Evolutionary conservation across 352 stramenopile species (phyloP).

Genomic region (Elongisporangium prolatum): DNA sequence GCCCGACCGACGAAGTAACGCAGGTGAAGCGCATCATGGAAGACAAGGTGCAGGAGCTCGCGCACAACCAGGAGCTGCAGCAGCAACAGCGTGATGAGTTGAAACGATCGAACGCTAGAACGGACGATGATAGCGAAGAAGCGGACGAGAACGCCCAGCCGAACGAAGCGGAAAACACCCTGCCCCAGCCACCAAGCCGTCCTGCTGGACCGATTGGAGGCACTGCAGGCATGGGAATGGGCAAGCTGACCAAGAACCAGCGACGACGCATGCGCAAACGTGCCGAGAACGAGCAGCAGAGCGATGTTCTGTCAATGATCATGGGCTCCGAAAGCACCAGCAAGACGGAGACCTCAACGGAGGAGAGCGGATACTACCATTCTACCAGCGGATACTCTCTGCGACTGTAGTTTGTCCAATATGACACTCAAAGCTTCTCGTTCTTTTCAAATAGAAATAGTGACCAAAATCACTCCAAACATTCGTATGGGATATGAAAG

Average conservation of each 20-base stretch:
- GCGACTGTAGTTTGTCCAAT: constrained; percentile 28
- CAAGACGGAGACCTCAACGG: constrained; percentile 10
- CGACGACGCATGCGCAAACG: constrained; percentile 74
- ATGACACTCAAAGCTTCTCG: background rate
- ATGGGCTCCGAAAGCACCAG: constrained; percentile 26
- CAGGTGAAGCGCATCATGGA: constrained; percentile 60
- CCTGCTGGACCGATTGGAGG: constrained; percentile 27
- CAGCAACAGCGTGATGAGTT: constrained; percentile 25
- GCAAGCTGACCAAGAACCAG: constrained; percentile 78
- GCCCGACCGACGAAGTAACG: constrained; percentile 36
- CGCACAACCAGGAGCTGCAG: constrained; percentile 44
- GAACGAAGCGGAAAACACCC: constrained; percentile 4
- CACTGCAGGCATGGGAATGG: constrained; percentile 14
- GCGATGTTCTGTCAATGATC: constrained; percentile 60
- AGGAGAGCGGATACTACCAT: constrained; percentile 52
- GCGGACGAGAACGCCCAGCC: constrained; percentile 35
- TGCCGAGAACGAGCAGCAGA: constrained; percentile 66
- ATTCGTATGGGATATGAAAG: background rate
- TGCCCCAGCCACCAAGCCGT: constrained; percentile 9
- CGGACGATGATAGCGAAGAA: constrained; percentile 13
- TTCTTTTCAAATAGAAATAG: background rate
- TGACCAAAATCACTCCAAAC: background rate
- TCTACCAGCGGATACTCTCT: constrained; percentile 62
- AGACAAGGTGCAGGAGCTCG: constrained; percentile 64
- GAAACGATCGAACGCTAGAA: background rate